phyloP scores from a whole-genome alignment of 1,139 yeast species.

The Yamadazyma kanchanaburiensis region DNA sequence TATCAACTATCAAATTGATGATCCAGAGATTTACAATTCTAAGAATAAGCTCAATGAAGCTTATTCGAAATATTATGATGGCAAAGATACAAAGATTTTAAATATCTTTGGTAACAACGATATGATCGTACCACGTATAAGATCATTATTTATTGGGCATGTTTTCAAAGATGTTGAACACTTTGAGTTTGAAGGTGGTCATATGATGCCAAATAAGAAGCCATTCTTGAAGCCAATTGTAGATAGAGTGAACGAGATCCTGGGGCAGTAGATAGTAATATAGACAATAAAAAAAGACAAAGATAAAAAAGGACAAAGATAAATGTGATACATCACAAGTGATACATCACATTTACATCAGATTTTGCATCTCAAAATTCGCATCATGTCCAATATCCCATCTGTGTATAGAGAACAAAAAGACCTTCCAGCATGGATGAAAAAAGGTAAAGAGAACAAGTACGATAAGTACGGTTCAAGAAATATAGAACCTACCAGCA shows the following conservation, averaged over 20 bases:
- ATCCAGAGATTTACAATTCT: constrained; percentile 17
- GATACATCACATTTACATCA: too few relatives aligned
- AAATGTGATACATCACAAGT: too few relatives aligned
- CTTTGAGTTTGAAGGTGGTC: constrained; percentile 36
- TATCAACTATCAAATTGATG: constrained; percentile 19
- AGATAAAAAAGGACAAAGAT: too few relatives aligned
- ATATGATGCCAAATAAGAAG: constrained; percentile 32
- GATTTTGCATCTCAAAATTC: too few relatives aligned
- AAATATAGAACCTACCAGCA: not conserved
- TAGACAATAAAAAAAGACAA: too few relatives aligned
- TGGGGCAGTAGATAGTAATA: too few relatives aligned
- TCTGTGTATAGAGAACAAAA: constrained; percentile 26
- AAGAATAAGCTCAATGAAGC: constrained; percentile 17
- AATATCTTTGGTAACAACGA: constrained; percentile 32
- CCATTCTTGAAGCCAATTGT: constrained; percentile 26
- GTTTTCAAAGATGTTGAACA: constrained; percentile 17
- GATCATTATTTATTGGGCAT: constrained; percentile 24
- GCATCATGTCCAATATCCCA: constrained; percentile 4
- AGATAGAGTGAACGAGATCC: constrained; percentile 20
- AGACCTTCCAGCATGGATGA: constrained; percentile 43
- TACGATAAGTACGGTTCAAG: constrained; percentile 38
- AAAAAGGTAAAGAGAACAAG: constrained; percentile 22
- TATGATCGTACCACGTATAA: constrained; percentile 29
- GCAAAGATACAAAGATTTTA: constrained; percentile 21
- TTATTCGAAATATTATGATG: constrained; percentile 16